Percentiles rank a stretch among this genome's conserved stretches.
Conservation (phyloP, 1,284 basidiomycete genomes). For the Polyporus tsugae region DNA sequence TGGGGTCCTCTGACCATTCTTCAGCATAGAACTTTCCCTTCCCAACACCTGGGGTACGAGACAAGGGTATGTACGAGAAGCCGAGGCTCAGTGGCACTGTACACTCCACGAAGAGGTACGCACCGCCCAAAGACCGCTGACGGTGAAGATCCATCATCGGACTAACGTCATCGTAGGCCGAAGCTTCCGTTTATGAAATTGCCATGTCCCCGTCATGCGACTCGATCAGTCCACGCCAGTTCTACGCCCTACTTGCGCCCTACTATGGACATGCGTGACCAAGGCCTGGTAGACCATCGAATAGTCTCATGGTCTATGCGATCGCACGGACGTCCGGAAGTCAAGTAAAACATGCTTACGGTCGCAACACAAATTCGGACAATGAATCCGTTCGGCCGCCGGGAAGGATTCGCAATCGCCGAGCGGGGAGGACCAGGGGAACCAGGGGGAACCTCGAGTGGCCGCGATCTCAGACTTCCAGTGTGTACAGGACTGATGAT, state of each 20-base stretch:
- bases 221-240: background rate
- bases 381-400: background rate
- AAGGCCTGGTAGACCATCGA: background rate
- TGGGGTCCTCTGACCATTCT: background rate
- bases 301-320: background rate
- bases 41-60: no score
- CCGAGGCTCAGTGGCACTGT: background rate
- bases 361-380: background rate
- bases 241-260: background rate
- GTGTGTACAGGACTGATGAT: no score
- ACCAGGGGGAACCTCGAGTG: background rate
- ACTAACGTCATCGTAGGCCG: constrained; percentile 3
- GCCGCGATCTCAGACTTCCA: background rate
- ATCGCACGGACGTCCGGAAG: background rate
- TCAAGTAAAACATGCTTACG: background rate
- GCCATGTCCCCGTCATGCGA: background rate
- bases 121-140: background rate
- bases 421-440: background rate
- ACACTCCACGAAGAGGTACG: background rate
- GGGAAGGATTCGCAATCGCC: background rate
- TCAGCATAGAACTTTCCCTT: background rate
- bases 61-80: background rate
- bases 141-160: background rate
- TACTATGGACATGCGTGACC: background rate
- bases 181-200: constrained; percentile 2